Percentiles rank a stretch among this genome's conserved stretches.
These are phyloP conservation scores for Tuber brumale DNA, from an alignment of 495 filamentous ascomycete genomes.

Conservation along the genomic window DNA sequence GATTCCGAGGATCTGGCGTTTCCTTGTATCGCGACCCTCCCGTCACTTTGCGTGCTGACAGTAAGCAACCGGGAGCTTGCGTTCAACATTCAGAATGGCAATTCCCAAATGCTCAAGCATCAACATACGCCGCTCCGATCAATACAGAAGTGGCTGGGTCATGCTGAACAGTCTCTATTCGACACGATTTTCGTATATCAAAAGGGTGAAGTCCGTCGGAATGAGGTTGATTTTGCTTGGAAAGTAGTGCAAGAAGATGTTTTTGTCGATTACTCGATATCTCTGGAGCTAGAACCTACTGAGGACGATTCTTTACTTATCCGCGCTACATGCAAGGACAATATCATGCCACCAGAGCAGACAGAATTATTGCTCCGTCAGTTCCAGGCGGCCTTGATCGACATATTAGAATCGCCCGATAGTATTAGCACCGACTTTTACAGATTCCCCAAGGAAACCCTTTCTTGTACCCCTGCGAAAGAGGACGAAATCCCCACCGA, in stretches of 20 bases:
- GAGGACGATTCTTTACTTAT: slow-evolving; percentile 48
- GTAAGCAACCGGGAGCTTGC: slow-evolving; percentile 53
- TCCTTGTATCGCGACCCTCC: slow-evolving; percentile 68
- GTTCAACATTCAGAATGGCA: slow-evolving; percentile 54
- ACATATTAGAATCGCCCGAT: slow-evolving; percentile 46
- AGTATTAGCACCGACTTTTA: slow-evolving; percentile 26
- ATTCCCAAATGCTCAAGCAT: slow-evolving; percentile 55
- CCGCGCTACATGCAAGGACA: slow-evolving; percentile 55
- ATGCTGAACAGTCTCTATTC: slow-evolving; percentile 56
- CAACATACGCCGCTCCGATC: slow-evolving; percentile 62
- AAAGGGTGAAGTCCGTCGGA: slow-evolving; percentile 44
- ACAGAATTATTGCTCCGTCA: slow-evolving; percentile 56
- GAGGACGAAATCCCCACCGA: slow-evolving; percentile 46
- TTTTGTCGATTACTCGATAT: slow-evolving; percentile 59
- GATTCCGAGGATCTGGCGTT: slow-evolving; percentile 54
- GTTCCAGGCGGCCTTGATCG: slow-evolving; percentile 51
- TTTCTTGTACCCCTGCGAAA: slow-evolving; percentile 54
- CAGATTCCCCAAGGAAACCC: slow-evolving; percentile 41
- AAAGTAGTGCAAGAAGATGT: slow-evolving; percentile 51
- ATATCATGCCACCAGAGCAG: slow-evolving; percentile 58
- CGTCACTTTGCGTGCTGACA: slow-evolving; percentile 51
- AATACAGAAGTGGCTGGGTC: slow-evolving; percentile 61
- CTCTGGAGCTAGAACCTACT: slow-evolving; percentile 62
- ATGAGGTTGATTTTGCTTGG: slow-evolving; percentile 43
- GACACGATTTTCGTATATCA: slow-evolving; percentile 78